phyloP scores from a whole-genome alignment of 345 rosid species.

The Excoecaria cochinchinensis region DNA sequence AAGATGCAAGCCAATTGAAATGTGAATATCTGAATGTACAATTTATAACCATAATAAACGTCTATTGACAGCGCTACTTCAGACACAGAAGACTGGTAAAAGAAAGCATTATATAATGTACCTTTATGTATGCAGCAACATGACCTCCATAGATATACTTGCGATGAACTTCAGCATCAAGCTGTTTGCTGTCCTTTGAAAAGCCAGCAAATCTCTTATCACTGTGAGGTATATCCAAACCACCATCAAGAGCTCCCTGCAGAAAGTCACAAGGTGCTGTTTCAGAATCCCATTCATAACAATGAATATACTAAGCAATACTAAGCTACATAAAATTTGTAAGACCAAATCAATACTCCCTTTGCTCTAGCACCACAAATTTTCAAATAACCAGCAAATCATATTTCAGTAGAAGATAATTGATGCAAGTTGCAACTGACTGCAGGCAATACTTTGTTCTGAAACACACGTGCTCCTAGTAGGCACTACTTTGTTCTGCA shows the following conservation, averaged over 20 bases:
- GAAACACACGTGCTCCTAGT: background rate
- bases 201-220: conserved; percentile 90
- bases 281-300: background rate
- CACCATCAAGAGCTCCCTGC: conserved; percentile 92
- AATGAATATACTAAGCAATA: background rate
- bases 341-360: background rate
- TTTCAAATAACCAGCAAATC: background rate
- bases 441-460: background rate
- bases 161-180: conserved; percentile 81
- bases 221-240: conserved; percentile 88
- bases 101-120: conserved; percentile 15
- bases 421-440: background rate
- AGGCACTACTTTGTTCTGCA: background rate
- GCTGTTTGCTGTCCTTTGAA: conserved; percentile 59
- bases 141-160: conserved; percentile 85
- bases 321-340: background rate
- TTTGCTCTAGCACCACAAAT: background rate
- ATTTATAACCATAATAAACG: background rate
- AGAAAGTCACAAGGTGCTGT: background rate
- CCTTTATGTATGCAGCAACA: conserved; percentile 76
- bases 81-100: background rate
- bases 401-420: background rate
- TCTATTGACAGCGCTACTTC: background rate
- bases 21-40: background rate
- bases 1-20: background rate